phyloP scores from a whole-genome alignment of 129 eudicot species.

The Apium graveolens region DNA sequence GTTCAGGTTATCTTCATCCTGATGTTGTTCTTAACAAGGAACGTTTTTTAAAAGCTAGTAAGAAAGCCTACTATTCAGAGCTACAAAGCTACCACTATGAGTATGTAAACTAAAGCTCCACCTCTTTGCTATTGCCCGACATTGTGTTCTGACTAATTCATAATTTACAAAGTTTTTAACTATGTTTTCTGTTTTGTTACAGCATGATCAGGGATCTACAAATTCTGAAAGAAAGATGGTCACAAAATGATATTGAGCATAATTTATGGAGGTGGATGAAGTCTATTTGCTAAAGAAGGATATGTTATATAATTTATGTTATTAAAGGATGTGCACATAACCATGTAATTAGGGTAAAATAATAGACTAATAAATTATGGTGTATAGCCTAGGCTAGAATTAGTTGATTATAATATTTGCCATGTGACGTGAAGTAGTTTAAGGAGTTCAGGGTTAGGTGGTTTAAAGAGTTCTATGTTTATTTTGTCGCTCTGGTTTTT shows the following conservation, averaged over 20 bases:
- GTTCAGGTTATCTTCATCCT: slow-evolving; percentile 81
- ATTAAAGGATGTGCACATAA: not conserved
- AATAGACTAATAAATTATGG: not conserved
- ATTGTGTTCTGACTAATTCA: slow-evolving; percentile 7
- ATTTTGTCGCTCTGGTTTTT: not conserved
- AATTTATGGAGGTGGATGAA: slow-evolving; percentile 48
- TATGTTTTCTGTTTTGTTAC: slow-evolving; percentile 14
- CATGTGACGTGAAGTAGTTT: not conserved
- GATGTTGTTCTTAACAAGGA: slow-evolving; percentile 57
- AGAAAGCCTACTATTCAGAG: slow-evolving; percentile 55
- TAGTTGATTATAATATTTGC: not conserved
- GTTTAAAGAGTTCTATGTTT: not conserved
- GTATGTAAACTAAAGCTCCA: slow-evolving; percentile 37
- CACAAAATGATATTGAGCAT: slow-evolving; percentile 43
- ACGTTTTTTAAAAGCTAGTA: slow-evolving; percentile 46
- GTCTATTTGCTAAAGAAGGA: no score
- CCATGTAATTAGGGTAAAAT: not conserved
- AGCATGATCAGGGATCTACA: slow-evolving; percentile 80
- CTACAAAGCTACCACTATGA: slow-evolving; percentile 58
- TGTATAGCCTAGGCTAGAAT: not conserved
- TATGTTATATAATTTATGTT: no score
- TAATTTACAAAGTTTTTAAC: not conserved
- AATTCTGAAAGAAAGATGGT: slow-evolving; percentile 65
- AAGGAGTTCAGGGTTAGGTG: not conserved
- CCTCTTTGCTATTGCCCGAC: slow-evolving; percentile 4